These are phyloP conservation scores for Synchytrium microbalum DNA, from an alignment of 371 early-diverging fungal species.

Conservation along the genomic window DNA sequence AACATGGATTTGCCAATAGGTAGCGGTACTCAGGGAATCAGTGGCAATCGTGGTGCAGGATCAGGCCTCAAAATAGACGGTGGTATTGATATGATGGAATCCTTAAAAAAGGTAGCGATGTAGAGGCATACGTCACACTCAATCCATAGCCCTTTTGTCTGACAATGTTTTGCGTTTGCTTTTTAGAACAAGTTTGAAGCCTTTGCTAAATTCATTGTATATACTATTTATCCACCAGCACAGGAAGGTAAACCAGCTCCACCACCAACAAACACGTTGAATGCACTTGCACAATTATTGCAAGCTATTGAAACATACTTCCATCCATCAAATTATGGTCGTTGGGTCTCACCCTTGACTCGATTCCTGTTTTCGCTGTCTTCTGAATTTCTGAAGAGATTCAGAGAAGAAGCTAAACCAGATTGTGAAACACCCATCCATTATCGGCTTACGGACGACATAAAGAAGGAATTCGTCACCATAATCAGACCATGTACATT, in stretches of 20 bases:
- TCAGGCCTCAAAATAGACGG: constrained; percentile 1
- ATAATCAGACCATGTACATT: constrained; percentile 33
- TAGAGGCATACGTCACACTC: no score
- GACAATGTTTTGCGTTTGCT: no score
- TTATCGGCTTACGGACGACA: constrained; percentile 48
- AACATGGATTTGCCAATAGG: constrained; percentile 74
- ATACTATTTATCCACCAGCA: constrained; percentile 57
- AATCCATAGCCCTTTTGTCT: no score
- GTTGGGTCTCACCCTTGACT: constrained; percentile 64
- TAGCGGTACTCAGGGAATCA: constrained; percentile 48
- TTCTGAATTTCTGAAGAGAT: constrained; percentile 56
- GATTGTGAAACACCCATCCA: constrained; percentile 55
- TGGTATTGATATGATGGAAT: neutral
- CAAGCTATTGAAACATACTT: constrained; percentile 79
- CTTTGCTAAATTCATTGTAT: constrained; percentile 69
- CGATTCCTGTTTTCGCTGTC: constrained; percentile 54
- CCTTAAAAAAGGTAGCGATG: constrained; percentile 19
- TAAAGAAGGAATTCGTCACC: constrained; percentile 50
- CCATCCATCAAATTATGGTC: constrained; percentile 83
- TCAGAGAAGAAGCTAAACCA: constrained; percentile 37
- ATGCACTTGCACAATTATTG: constrained; percentile 60
- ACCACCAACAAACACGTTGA: constrained; percentile 29
- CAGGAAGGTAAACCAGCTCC: constrained; percentile 5
- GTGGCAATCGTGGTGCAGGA: no score
- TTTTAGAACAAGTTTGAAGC: constrained; percentile 51